A percentile compares a stretch with the other conserved stretches of the same genome.
Evolutionary conservation across 768 basidiomycete genomes (phyloP).

Genomic region (Russula abietina): DNA sequence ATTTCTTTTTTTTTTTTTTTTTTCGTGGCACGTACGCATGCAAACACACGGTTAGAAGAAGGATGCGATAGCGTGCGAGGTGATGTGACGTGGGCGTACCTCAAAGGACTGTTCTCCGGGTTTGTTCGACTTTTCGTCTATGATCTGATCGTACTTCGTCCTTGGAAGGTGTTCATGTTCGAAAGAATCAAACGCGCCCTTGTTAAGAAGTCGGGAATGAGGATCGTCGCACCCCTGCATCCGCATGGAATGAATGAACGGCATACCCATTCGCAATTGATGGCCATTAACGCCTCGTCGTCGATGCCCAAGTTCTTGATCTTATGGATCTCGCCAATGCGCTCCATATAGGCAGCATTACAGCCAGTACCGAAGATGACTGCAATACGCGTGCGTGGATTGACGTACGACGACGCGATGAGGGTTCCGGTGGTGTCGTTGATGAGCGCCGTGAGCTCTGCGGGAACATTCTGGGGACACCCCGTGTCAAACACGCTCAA

Average conservation of each 20-base stretch:
- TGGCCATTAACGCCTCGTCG: slow-evolving; percentile 68
- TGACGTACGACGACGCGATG: slow-evolving; percentile 95
- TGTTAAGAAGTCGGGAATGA: not conserved
- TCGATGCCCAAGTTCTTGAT: slow-evolving; percentile 69
- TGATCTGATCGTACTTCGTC: slow-evolving; percentile 88
- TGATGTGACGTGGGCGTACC: slow-evolving; percentile 36
- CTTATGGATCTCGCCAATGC: slow-evolving; percentile 79
- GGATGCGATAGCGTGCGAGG: no score
- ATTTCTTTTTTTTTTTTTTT: slow-evolving; percentile 17
- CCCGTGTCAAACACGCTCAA: not conserved
- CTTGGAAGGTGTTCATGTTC: slow-evolving; percentile 91
- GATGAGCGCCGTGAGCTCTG: slow-evolving; percentile 79
- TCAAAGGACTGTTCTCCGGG: slow-evolving; percentile 93
- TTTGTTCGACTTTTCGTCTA: slow-evolving; percentile 94
- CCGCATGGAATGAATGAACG: not conserved
- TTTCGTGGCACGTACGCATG: not conserved
- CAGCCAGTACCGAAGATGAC: slow-evolving; percentile 98
- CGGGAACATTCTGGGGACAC: slow-evolving; percentile 63
- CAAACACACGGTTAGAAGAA: not conserved
- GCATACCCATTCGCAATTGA: slow-evolving; percentile 95
- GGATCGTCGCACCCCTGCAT: not conserved
- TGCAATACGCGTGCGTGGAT: slow-evolving; percentile 84
- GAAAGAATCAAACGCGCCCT: slow-evolving; percentile 98
- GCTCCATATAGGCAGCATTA: slow-evolving; percentile 98
- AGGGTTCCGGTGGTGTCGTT: slow-evolving; percentile 98